Evolutionary conservation across 495 filamentous ascomycete species (phyloP).

Genomic region (Podospora pseudopauciseta): DNA sequence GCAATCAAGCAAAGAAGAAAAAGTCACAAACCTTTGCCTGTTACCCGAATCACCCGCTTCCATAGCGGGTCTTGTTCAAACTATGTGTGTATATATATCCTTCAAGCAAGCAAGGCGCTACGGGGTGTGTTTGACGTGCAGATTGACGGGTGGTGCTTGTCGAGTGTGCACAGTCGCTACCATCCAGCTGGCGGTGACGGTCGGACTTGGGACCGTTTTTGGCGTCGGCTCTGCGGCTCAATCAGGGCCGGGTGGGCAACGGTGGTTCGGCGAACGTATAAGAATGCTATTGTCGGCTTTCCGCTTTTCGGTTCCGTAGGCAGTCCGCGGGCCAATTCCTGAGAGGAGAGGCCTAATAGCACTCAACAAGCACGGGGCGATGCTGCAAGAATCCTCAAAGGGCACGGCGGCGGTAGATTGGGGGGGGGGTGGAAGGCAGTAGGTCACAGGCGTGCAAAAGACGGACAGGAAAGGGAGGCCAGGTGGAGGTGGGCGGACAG

Average conservation of each 20-base stretch:
- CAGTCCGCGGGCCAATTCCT: background rate
- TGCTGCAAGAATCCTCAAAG: slow-evolving; percentile 2
- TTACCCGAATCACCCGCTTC: slow-evolving; percentile 48
- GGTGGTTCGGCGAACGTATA: background rate
- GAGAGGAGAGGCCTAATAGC: slow-evolving; percentile 8
- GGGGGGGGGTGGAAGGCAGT: background rate
- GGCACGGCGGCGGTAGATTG: background rate
- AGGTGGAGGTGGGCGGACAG: slow-evolving; percentile 12
- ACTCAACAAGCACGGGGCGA: background rate
- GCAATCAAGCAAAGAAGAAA: slow-evolving; percentile 18
- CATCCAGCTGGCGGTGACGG: background rate
- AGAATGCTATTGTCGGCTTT: slow-evolving; percentile 2
- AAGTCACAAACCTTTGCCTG: slow-evolving; percentile 48
- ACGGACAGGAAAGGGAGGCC: background rate
- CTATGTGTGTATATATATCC: slow-evolving; percentile 10
- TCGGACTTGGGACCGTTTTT: background rate
- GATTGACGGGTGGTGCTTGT: background rate
- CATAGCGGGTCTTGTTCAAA: slow-evolving; percentile 43
- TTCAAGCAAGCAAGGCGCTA: slow-evolving; percentile 4
- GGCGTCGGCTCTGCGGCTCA: background rate
- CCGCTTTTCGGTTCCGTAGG: background rate
- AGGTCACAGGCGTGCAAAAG: background rate
- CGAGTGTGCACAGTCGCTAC: background rate
- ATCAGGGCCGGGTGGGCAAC: background rate
- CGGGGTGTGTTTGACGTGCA: background rate